Evolutionary conservation across 495 filamentous ascomycete species (phyloP), one percentile per base, ranked within the genome.

Genomic region (Penicillium psychrofluorescens): DNA sequence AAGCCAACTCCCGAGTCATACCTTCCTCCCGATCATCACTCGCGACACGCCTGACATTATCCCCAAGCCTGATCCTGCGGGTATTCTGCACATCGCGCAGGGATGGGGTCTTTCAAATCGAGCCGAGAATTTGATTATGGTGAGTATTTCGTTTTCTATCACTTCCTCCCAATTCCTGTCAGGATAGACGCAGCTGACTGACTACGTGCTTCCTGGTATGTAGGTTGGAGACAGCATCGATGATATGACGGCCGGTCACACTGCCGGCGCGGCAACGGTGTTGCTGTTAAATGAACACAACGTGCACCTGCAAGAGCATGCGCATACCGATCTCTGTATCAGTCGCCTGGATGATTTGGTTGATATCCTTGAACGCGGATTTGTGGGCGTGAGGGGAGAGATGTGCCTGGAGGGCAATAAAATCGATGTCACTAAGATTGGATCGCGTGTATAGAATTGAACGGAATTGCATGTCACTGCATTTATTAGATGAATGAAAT

Each of bases 41-140:
- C 72, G 91, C 7, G 88, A 89, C 86, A 72, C 71, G 65, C 36
- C 90, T 74, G 41, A 68, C 42, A 30, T 72, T 14, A 41, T 70
- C n/a, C 87, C 91, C 22, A 97, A 97, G 68, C 91, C 91, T 1
- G 76, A 88, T 54, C 91, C 91, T 1, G 90, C 87, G 0, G 90
- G 88, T 1, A 85, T 97, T 36, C 57, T 90, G 62, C 79, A 90
- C 54, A 95, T 96, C 49, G 88, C 88, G 0, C 66, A 69, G 36
- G 60, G 67, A 41, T 96, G 90, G 90, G 80, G 76, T 0, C 59
- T 90, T 28, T 52, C 67, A 4, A 68, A 81, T 44, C 48, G 59
- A n/a, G 72, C 54, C 4, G 59, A 68, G 36, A 68, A 62, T 38
- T 30, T 84, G 57, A 78, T 79, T 37, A 81, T 76, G 80, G 79